Conservation (phyloP, 2,329 filamentous ascomycete genomes). For the Alternaria arborescens region DNA sequence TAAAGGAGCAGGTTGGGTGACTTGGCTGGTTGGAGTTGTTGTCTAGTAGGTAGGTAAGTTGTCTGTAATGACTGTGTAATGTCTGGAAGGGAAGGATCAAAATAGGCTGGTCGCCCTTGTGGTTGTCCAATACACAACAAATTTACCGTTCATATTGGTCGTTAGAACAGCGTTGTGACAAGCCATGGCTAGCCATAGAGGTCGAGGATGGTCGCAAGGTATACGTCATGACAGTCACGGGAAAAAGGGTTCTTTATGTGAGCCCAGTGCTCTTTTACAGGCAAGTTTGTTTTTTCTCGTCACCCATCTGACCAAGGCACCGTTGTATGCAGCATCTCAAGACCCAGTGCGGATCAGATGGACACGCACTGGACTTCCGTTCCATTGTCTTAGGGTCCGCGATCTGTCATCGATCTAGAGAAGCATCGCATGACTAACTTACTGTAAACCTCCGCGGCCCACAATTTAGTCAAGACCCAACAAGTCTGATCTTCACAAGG, state of each 20-base stretch:
- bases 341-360: not conserved
- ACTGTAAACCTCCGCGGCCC: not conserved
- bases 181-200: not conserved
- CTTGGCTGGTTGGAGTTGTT: too few species aligned
- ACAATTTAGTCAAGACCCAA: not conserved
- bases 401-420: conserved; percentile 2
- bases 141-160: not conserved
- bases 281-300: not conserved
- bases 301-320: not conserved
- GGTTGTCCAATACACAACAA: too few species aligned
- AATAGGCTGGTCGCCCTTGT: too few species aligned
- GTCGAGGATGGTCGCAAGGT: not conserved
- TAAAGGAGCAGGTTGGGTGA: too few species aligned
- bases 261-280: not conserved
- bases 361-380: not conserved
- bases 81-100: too few species aligned
- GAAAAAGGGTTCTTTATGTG: not conserved
- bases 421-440: not conserved
- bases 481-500: conserved; percentile 6
- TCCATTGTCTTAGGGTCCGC: not conserved
- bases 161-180: not conserved
- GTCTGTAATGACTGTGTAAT: too few species aligned
- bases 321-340: not conserved
- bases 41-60: too few species aligned
- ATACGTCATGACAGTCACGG: not conserved